These are phyloP conservation scores for Mitragyna speciosa DNA, from an alignment of 257 asterid genomes.

Conservation along the genomic window DNA sequence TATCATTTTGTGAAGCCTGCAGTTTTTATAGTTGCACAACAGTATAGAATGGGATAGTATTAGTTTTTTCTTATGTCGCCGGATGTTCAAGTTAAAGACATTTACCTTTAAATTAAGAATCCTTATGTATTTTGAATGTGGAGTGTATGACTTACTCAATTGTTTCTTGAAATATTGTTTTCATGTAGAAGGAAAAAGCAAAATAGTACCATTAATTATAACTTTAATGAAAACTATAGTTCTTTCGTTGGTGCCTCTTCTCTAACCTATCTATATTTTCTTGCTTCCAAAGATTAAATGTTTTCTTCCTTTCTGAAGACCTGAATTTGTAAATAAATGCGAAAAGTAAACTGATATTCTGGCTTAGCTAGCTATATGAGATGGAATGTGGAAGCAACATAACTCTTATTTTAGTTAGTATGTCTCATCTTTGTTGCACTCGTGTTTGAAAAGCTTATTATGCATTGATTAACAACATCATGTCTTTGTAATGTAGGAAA, in stretches of 20 bases:
- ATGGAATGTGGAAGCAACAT: not conserved
- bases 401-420: not conserved
- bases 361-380: conserved; percentile 11
- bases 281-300: not conserved
- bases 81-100: not conserved
- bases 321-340: not conserved
- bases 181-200: not conserved
- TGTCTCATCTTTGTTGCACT: not conserved
- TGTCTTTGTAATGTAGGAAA: conserved; percentile 23
- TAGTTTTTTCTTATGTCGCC: not conserved
- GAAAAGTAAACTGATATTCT: not conserved
- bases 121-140: not conserved
- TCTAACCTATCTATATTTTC: not conserved
- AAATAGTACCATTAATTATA: not conserved
- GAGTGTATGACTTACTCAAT: not conserved
- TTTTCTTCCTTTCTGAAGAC: not conserved
- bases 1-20: not conserved
- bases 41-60: not conserved
- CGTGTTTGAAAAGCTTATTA: not conserved
- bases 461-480: not conserved
- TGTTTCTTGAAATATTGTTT: not conserved
- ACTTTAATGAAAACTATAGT: not conserved
- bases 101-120: conserved; percentile 2
- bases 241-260: not conserved
- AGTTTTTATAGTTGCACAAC: not conserved